phyloP scores from a whole-genome alignment of 768 basidiomycete genomes.

The Dioszegia hungarica region DNA sequence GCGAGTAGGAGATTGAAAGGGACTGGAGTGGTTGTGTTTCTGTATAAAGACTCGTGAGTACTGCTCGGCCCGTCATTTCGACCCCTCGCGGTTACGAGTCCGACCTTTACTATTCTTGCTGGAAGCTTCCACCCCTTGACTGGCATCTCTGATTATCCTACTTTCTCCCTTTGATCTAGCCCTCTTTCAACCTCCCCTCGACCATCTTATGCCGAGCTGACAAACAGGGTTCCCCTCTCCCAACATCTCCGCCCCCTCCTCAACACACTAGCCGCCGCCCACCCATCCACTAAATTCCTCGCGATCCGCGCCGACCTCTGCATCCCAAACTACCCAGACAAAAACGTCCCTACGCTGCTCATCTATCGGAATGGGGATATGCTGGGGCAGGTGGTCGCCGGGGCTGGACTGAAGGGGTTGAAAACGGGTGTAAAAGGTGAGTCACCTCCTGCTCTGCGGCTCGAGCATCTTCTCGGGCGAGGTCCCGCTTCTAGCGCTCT shows the following conservation, averaged over 20 bases:
- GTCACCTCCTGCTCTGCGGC: conserved; percentile 15
- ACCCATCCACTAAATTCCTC: conserved; percentile 91
- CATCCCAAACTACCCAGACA: conserved; percentile 92
- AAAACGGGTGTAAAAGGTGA: conserved; percentile 74
- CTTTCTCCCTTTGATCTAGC: neutral
- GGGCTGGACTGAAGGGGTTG: conserved; percentile 52
- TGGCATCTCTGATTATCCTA: neutral
- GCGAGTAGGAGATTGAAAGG: conserved; percentile 52
- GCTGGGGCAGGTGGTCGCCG: conserved; percentile 72
- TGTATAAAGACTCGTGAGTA: conserved; percentile 90
- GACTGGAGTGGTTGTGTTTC: conserved; percentile 86
- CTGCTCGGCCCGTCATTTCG: neutral
- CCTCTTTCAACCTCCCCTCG: no score
- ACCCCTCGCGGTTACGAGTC: no score
- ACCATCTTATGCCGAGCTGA: no score
- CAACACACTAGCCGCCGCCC: conserved; percentile 65
- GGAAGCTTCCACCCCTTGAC: no score
- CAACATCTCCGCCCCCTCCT: conserved; percentile 70
- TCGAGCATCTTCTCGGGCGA: neutral
- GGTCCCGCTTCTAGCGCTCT: neutral
- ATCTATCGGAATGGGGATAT: conserved; percentile 91
- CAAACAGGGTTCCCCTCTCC: conserved; percentile 67
- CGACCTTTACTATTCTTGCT: no score
- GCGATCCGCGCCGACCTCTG: conserved; percentile 92
- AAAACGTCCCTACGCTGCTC: conserved; percentile 83